Base-by-base conservation (phyloP, 768 basidiomycete species). In the Termitomyces sp. region DNA sequence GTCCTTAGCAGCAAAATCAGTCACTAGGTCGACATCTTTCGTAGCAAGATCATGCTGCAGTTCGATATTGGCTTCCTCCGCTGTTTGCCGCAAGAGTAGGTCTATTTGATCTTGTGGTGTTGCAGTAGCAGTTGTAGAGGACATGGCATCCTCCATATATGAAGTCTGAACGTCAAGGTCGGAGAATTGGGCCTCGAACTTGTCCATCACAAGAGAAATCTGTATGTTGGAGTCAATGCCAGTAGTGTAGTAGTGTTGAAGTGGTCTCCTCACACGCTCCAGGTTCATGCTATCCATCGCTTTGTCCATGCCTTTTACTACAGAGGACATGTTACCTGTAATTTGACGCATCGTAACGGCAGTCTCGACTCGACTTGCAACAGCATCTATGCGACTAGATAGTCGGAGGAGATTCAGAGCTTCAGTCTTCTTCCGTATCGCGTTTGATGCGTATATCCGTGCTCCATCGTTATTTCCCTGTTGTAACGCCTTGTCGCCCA, bases 251-350 rank as follows among this genome's bases (percentile, higher is more conserved):
- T 20, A 42, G 27, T 47, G 46, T 49, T 31, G 4, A 34, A 36
- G 36, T 36, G 47, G 7, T 37, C n/a, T 41, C 77, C 86, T 69
- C 68, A 97, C 96, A 70, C 89, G 82, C 67, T 99, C 97, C 58
- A 98, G 83, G 77, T 99, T 98, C 97, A 99, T 99, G 73, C 81
- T 90, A 66, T 97, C 91, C 97, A 99, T 98, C 4, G 97, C 97
- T 70, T 89, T 92, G 72, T 99, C 97, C 97, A 99, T 98, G 36
- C 95, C 95, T 67, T 86, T 87, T 47, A 99, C 97, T 3, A 98
- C 97, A 37, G 88, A 88, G 16, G 93, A 88, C 96, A 99, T 97
- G 71, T 88, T 95, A 4, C 94, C 94, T 33, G 97, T 96, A 42
- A 99, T 91, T 73, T 93, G 85, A 51, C 93, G 85, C 93, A 99